Percentiles rank a stretch among this genome's conserved stretches.
These are phyloP conservation scores for Dactylellina haptotyla DNA, from an alignment of 2,329 filamentous ascomycete genomes.

Conservation along the genomic window DNA sequence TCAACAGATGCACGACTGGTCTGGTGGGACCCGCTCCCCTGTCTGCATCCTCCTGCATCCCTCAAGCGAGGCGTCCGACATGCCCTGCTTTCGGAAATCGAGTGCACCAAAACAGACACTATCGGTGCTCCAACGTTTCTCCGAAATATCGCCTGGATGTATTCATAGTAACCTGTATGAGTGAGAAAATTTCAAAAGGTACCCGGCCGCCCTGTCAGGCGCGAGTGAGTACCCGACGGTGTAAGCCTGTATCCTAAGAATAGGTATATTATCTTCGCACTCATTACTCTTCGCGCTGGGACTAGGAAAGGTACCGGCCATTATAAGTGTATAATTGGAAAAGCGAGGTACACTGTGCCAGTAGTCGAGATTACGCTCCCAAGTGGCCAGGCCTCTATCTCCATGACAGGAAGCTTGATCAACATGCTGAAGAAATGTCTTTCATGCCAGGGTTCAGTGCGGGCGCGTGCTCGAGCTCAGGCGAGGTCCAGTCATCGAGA, in stretches of 20 bases:
- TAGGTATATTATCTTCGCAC: conserved; percentile 29
- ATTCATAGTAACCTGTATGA: conserved; percentile 51
- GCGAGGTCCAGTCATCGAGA: conserved; percentile 44
- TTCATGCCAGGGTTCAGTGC: conserved; percentile 26
- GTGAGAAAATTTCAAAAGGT: neutral
- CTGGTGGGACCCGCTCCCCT: conserved; percentile 18
- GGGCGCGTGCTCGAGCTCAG: conserved; percentile 49
- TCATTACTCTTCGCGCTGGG: conserved; percentile 47
- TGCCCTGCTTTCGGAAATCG: conserved; percentile 31
- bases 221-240: conserved; percentile 25
- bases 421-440: neutral
- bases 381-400: no score
- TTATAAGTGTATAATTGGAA: conserved; percentile 37
- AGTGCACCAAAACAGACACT: conserved; percentile 41
- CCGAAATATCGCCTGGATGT: conserved; percentile 14
- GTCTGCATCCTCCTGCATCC: conserved; percentile 12
- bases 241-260: conserved; percentile 42
- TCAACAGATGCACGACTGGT: conserved; percentile 45
- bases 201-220: conserved; percentile 21
- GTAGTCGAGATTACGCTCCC: conserved; percentile 50
- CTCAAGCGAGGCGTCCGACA: conserved; percentile 47
- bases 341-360: conserved; percentile 22
- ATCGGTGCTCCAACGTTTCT: conserved; percentile 29
- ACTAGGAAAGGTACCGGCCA: conserved; percentile 28
- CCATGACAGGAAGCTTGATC: conserved; percentile 24